Conservation (phyloP, 139 green algal genomes). For the Picochlorum sp. region DNA sequence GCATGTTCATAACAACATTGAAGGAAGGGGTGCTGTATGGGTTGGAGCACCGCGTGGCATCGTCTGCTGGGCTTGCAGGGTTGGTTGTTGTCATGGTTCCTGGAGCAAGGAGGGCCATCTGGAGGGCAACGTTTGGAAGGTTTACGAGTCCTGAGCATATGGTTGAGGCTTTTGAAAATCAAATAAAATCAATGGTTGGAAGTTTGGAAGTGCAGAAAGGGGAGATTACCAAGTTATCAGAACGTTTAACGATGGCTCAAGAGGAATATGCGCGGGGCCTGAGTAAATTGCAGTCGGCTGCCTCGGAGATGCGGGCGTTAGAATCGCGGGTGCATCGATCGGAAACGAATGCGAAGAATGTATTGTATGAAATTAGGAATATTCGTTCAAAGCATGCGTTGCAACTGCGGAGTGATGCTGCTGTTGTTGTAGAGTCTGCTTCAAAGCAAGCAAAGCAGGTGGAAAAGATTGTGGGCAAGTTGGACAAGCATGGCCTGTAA, state of each 20-base stretch:
- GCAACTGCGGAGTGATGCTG: slow-evolving; percentile 28
- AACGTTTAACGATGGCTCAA: slow-evolving; percentile 17
- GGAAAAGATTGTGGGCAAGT: slow-evolving; percentile 13
- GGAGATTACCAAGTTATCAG: slow-evolving; percentile 24
- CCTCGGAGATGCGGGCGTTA: slow-evolving; percentile 25
- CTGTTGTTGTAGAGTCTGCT: slow-evolving; percentile 4
- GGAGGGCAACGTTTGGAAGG: slow-evolving; percentile 20
- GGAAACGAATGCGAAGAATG: slow-evolving; percentile 7
- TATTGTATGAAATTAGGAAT: slow-evolving; percentile 27
- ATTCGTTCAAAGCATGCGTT: slow-evolving; percentile 29
- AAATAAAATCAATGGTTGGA: slow-evolving; percentile 6
- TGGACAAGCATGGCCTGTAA: slow-evolving; percentile 26
- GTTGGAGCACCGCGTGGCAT: slow-evolving; percentile 15
- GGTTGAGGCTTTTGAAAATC: slow-evolving; percentile 5
- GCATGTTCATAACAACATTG: not conserved
- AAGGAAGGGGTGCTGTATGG: slow-evolving; percentile 18
- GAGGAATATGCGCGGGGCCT: slow-evolving; percentile 27
- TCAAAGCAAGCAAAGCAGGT: slow-evolving; percentile 5
- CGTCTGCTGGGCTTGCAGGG: not conserved
- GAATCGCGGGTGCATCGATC: slow-evolving; percentile 7
- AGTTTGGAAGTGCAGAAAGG: slow-evolving; percentile 9
- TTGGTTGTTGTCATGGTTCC: slow-evolving; percentile 15
- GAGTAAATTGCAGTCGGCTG: slow-evolving; percentile 22
- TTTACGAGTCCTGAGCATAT: slow-evolving; percentile 12
- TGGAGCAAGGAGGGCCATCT: slow-evolving; percentile 20